These are phyloP conservation scores for Paecilomyces variotii DNA, from an alignment of 2,329 filamentous ascomycete genomes.

Conservation along the genomic window DNA sequence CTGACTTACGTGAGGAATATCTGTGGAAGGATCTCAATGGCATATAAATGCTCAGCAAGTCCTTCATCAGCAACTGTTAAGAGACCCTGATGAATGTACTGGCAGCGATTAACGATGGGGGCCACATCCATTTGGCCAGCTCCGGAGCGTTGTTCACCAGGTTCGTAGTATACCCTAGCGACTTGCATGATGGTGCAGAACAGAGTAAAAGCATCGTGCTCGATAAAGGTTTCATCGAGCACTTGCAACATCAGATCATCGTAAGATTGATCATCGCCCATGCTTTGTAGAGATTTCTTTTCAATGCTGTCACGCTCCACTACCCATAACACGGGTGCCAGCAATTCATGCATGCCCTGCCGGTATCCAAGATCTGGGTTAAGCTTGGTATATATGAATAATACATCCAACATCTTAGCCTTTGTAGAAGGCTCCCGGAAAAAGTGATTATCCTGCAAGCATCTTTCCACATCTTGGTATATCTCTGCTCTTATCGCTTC, in stretches of 20 bases:
- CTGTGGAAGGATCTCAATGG: constrained; percentile 86
- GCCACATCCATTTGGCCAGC: constrained; percentile 45
- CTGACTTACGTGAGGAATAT: constrained; percentile 78
- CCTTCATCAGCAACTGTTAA: constrained; percentile 75
- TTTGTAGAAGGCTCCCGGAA: constrained; percentile 78
- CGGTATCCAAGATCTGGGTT: constrained; percentile 82
- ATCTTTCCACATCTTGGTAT: constrained; percentile 84
- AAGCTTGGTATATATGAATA: constrained; percentile 92
- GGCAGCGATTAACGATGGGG: constrained; percentile 77
- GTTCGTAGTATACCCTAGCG: constrained; percentile 80
- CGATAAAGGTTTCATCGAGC: constrained; percentile 65
- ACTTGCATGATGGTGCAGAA: constrained; percentile 84
- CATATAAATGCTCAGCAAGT: constrained; percentile 68
- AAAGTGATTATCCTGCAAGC: constrained; percentile 81
- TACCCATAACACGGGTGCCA: constrained; percentile 82
- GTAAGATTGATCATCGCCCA: constrained; percentile 21
- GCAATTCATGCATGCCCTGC: constrained; percentile 97
- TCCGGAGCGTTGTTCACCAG: constrained; percentile 41
- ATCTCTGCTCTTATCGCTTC: constrained; percentile 82
- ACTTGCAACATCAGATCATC: constrained; percentile 55
- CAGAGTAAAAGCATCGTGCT: constrained; percentile 83
- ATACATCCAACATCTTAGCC: constrained; percentile 71
- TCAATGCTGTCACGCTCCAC: constrained; percentile 74
- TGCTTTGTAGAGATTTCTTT: constrained; percentile 25
- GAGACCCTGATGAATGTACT: constrained; percentile 75